Base-by-base conservation (phyloP, 805 yeast species). In the Torulaspora delbrueckii region DNA sequence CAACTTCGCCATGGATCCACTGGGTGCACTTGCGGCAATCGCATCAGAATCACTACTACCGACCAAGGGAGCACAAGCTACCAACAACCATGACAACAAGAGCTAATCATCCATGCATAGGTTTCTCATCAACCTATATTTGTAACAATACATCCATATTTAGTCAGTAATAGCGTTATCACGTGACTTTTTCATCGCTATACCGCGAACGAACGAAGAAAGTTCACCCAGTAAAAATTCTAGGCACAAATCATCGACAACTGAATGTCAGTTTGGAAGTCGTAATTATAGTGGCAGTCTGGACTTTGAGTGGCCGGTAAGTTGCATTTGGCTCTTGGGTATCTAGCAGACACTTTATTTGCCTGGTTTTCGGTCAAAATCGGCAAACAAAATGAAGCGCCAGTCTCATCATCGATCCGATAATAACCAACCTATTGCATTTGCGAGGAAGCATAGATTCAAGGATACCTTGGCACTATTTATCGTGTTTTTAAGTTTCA, bases 1-100 rank as follows among this genome's bases (percentile, higher is more conserved):
- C 43, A 61, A 62, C 40, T 65, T 65, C 42, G 58, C 63, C 7
- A 58, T 56, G 42, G 69, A 66, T 42, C 70, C 70, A 5, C 41
- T 66, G 34, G 69, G 69, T 25, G 69, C 69, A 2, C 49, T 66
- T 10, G 70, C 70, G 2, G 70, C 70, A 1, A 59, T 66, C 8
- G 70, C 70, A 8, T 66, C 70, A 3, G 66, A 67, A 8, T 42
- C 53, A 8, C 37, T 53, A 23, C 36, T 46, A 22, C 45, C 56
- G 4, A 38, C 46, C 5, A 38, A 37, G 13, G 37, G 35, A 8
- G 18, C 41, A 9, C 19, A 38, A 13, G 19, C 10, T 18, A 23
- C 13, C 34, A 18, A 16, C 12, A 14, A 26, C 19, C 39, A 33
- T 1, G 32, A 25, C 12, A 33, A 16, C 37, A 24, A 40, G n/a